Percentiles rank a stretch among this genome's conserved stretches.
phyloP scores from a whole-genome alignment of 2,329 filamentous ascomycete species.

The Bipolaris gigantea region DNA sequence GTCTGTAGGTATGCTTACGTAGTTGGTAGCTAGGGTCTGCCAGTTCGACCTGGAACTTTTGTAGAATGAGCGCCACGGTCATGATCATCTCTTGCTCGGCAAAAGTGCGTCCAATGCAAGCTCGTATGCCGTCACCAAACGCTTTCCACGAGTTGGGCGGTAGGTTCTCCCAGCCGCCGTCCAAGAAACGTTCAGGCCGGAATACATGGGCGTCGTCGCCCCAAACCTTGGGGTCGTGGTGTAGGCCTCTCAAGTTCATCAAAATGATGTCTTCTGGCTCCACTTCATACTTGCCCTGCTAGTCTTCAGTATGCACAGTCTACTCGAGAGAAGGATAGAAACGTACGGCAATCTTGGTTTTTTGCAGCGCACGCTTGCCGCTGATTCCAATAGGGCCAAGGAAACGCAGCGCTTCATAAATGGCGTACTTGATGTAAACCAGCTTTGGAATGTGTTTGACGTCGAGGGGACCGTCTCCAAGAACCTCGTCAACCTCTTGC shows the following conservation, averaged over 20 bases:
- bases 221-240: conserved; percentile 10
- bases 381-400: conserved; percentile 7
- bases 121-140: conserved; percentile 72
- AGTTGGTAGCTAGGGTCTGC: conserved; percentile 64
- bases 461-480: conserved; percentile 5
- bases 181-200: conserved; percentile 8
- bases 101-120: conserved; percentile 72
- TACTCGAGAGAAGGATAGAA: too few relatives aligned
- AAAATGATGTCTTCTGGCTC: conserved; percentile 5
- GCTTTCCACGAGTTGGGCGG: conserved; percentile 47
- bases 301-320: neutral
- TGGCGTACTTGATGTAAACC: conserved; percentile 7
- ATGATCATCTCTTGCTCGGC: conserved; percentile 67
- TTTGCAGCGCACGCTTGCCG: conserved; percentile 3
- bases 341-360: conserved; percentile 10
- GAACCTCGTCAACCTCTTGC: conserved; percentile 9
- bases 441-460: conserved; percentile 1
- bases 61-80: conserved; percentile 54
- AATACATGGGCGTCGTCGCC: conserved; percentile 11
- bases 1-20: neutral
- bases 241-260: conserved; percentile 8
- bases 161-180: conserved; percentile 11
- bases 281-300: conserved; percentile 6
- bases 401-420: conserved; percentile 9
- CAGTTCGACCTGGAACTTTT: conserved; percentile 70